phyloP scores from a whole-genome alignment of 805 yeast genomes.

The Wickerhamiella vanderwaltii region DNA sequence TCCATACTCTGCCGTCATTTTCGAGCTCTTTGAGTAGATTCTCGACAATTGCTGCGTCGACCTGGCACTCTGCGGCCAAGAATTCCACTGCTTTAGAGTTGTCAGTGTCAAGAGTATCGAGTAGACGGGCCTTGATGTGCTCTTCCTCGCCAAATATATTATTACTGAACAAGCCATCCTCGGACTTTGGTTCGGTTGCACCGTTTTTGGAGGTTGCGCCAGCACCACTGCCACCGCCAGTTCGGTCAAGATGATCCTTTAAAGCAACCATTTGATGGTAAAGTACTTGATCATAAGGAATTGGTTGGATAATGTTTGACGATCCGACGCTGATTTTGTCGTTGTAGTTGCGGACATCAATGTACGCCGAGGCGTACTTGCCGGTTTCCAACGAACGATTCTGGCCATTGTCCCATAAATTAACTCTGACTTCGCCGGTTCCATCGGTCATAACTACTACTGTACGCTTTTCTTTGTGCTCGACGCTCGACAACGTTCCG shows the following conservation, averaged over 20 bases:
- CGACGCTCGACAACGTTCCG: constrained; percentile 44
- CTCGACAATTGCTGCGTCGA: constrained; percentile 8
- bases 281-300: constrained; percentile 46
- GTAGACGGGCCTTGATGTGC: not conserved
- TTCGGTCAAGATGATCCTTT: constrained; percentile 28
- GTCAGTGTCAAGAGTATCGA: constrained; percentile 7
- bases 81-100: not conserved
- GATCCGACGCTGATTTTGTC: constrained; percentile 41
- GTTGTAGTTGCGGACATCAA: constrained; percentile 37
- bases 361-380: constrained; percentile 40
- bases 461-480: constrained; percentile 26
- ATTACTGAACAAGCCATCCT: constrained; percentile 7
- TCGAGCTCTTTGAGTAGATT: not conserved
- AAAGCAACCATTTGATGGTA: constrained; percentile 53
- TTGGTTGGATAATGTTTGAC: constrained; percentile 36
- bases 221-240: constrained; percentile 15
- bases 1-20: constrained; percentile 1
- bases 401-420: constrained; percentile 36
- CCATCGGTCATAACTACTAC: constrained; percentile 51
- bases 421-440: constrained; percentile 46
- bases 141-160: not conserved
- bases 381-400: constrained; percentile 29
- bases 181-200: constrained; percentile 4
- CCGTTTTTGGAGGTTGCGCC: not conserved
- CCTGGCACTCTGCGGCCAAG: constrained; percentile 12